Conservation (phyloP, 108 stramenopile species). For the Nitzschia putrida region DNA sequence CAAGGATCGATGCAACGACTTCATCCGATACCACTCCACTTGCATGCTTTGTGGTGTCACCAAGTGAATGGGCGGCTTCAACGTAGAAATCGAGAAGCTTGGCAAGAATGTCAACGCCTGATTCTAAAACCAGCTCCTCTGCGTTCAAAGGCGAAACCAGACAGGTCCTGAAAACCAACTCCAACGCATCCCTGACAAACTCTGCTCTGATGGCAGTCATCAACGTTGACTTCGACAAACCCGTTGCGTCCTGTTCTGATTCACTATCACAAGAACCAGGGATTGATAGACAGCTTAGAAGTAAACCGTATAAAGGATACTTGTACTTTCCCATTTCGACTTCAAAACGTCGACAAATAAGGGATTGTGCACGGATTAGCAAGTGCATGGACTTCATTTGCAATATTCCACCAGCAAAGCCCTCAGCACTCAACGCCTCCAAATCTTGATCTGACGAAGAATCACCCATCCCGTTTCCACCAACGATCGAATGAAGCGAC, state of each 20-base stretch:
- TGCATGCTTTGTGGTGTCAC: background rate
- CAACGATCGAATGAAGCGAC: constrained; percentile 25
- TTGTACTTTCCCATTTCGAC: constrained; percentile 65
- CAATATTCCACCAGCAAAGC: constrained; percentile 43
- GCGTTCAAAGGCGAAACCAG: constrained; percentile 75
- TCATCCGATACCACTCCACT: constrained; percentile 6
- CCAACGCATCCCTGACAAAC: constrained; percentile 45
- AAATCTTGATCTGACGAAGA: background rate
- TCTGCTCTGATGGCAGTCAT: constrained; percentile 37
- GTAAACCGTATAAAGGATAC: constrained; percentile 69
- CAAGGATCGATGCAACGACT: constrained; percentile 41
- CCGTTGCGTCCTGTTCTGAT: constrained; percentile 10
- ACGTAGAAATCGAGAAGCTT: constrained; percentile 51
- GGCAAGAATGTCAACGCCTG: constrained; percentile 48
- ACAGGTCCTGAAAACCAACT: constrained; percentile 66
- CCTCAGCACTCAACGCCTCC: constrained; percentile 33
- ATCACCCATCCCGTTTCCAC: background rate
- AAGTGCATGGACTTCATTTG: constrained; percentile 58
- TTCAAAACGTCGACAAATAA: constrained; percentile 71
- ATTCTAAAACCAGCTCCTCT: constrained; percentile 71
- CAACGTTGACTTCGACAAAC: constrained; percentile 25
- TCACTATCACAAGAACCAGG: constrained; percentile 29
- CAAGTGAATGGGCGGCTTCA: constrained; percentile 12
- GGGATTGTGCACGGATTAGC: constrained; percentile 61
- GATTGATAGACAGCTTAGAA: constrained; percentile 50